Evolutionary conservation across 306 rosid genomes (phyloP), one percentile per base, ranked within the genome.

Genomic region (Spatholobus suberectus): DNA sequence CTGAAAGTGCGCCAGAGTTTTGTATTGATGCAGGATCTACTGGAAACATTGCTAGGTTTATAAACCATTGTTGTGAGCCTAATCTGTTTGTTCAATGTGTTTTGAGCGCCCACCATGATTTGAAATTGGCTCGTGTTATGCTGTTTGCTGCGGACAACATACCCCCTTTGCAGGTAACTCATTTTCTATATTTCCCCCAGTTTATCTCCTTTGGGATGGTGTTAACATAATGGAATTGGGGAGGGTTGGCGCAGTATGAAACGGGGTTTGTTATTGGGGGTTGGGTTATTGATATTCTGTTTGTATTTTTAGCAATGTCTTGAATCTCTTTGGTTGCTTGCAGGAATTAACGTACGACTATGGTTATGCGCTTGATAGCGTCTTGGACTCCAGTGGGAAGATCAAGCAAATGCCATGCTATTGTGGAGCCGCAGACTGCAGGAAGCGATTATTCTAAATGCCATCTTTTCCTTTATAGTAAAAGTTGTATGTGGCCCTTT

Each of bases 31-130:
- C 99, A 17, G 97, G 97, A 55, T 83, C 89, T 20, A 87, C 86
- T 7, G 99, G 99, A 73, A 96, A 94, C 67, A 82, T 96, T 75
- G 97, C 98, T 32, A 82, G 99, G 75, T 96, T 94, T 58, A 94
- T 96, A 57, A 96, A 96, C 80, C 99, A 96, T 84, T 90, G 99
- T 29, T 96, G 99, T 70, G 97, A 92, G 74, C 99, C 99, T 38
- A 96, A 96, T 82, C 84, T 96, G 76, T 96, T 96, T 81, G 99
- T 96, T 41, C 99, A 96, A 79, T 96, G 98, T 86, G 97, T 96
- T 57, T 83, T 94, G 93, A 91, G 94, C 88, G 77, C 96, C 17
- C 98, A 96, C 89, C 86, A 83, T 67, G 97, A 96, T 78, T 83
- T 92, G 84, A 91, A 82, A 79, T 87, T 94, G 69, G 99, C 99